Evolutionary conservation across 169 alveolate genomes (phyloP).

Genomic region (Cryptosporidium baileyi): DNA sequence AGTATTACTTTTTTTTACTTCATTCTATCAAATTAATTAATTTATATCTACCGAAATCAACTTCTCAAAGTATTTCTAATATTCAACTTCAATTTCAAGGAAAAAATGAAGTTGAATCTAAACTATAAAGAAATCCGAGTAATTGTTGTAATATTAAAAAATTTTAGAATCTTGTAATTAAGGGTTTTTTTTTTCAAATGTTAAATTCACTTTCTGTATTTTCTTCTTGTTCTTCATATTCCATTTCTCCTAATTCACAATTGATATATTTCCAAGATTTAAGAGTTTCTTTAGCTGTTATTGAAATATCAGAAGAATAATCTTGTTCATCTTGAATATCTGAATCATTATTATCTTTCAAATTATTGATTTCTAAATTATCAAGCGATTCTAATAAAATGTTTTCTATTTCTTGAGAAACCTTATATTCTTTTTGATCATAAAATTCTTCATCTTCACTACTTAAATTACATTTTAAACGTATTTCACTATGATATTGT

Average conservation of each 20-base stretch:
- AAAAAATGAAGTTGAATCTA: no score
- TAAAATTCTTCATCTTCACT: slow-evolving; percentile 5
- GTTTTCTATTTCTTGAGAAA: not conserved
- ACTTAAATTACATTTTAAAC: not conserved
- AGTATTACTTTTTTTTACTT: not conserved
- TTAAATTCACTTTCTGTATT: not conserved
- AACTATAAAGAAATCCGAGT: no score
- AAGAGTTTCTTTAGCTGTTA: slow-evolving; percentile 42
- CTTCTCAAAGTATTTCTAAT: no score
- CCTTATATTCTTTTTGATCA: not conserved
- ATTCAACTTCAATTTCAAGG: no score
- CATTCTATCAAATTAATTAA: no score
- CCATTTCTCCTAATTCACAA: slow-evolving; percentile 13
- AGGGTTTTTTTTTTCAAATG: no score
- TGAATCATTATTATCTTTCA: not conserved
- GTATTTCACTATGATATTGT: not conserved
- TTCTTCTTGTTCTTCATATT: not conserved
- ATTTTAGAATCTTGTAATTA: no score
- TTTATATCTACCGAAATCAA: not conserved
- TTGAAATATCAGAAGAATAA: not conserved
- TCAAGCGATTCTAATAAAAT: not conserved
- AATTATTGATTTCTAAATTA: no score
- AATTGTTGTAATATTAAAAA: no score
- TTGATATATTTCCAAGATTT: slow-evolving; percentile 58
- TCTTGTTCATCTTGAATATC: not conserved